phyloP scores from a whole-genome alignment of 2,329 filamentous ascomycete species.

The Paecilomyces fulvus region DNA sequence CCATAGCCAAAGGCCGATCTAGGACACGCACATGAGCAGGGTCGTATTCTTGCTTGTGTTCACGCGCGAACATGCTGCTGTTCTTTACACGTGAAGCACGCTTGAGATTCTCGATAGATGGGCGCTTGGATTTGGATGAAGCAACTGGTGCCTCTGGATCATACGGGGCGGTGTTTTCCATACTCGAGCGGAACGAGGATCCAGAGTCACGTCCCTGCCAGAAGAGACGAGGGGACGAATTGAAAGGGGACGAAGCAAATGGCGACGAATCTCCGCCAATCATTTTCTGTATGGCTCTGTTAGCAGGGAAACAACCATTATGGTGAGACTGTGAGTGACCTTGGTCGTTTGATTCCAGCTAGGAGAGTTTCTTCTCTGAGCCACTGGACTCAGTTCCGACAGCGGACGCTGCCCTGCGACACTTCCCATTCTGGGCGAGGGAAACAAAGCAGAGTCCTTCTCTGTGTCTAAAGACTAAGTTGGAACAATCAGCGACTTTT shows the following conservation, averaged over 20 bases:
- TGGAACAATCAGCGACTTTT: not conserved
- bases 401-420: constrained; percentile 62
- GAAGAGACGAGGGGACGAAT: constrained; percentile 66
- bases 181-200: constrained; percentile 55
- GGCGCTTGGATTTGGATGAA: constrained; percentile 58
- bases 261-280: constrained; percentile 68
- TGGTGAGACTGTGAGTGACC: constrained; percentile 41
- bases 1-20: constrained; percentile 68
- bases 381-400: constrained; percentile 79
- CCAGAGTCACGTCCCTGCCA: constrained; percentile 72
- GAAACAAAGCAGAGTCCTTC: not conserved
- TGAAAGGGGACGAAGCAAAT: constrained; percentile 74
- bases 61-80: constrained; percentile 91
- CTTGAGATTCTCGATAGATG: constrained; percentile 92
- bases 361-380: constrained; percentile 82
- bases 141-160: constrained; percentile 58
- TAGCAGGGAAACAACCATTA: constrained; percentile 3
- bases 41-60: constrained; percentile 89
- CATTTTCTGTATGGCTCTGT: constrained; percentile 50
- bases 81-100: constrained; percentile 94
- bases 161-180: constrained; percentile 59
- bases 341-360: constrained; percentile 72
- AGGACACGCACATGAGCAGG: constrained; percentile 67
- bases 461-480: not conserved
- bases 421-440: constrained; percentile 47